Evolutionary conservation across 2,329 filamentous ascomycete genomes (phyloP).

Genomic region (Apiospora marii): DNA sequence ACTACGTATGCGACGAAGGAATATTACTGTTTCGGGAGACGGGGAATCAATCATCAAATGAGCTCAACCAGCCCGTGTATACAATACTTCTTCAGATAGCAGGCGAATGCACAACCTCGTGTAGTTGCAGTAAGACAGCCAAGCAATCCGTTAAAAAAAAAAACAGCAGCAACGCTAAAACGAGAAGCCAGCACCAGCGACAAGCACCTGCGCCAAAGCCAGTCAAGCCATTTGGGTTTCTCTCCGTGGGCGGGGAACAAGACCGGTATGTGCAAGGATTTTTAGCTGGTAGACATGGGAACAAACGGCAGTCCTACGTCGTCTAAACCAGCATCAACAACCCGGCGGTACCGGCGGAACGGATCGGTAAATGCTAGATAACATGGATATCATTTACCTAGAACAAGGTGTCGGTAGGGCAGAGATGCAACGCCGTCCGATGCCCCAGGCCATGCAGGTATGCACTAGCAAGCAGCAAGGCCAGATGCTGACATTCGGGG

Average conservation of each 20-base stretch:
- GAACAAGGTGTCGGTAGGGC: conserved; percentile 11
- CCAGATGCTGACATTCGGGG: neutral
- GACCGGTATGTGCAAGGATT: conserved; percentile 13
- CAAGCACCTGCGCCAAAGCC: neutral
- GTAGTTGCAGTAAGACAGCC: neutral
- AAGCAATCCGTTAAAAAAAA: neutral
- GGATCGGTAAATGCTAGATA: conserved; percentile 21
- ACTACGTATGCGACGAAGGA: neutral
- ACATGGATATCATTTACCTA: conserved; percentile 11
- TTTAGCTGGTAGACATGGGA: conserved; percentile 1
- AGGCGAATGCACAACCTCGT: neutral
- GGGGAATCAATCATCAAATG: neutral
- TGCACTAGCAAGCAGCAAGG: neutral
- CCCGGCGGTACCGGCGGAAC: conserved; percentile 19
- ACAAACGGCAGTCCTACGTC: conserved; percentile 18
- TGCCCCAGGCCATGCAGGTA: conserved; percentile 3
- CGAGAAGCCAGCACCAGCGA: neutral
- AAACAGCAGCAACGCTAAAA: neutral
- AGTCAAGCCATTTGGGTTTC: neutral
- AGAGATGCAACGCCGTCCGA: conserved; percentile 12
- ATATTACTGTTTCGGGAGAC: conserved; percentile 12
- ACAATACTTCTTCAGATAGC: too few species aligned
- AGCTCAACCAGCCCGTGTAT: neutral
- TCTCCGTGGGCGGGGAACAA: conserved; percentile 13
- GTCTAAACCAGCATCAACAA: conserved; percentile 21